phyloP scores from a whole-genome alignment of 2,329 filamentous ascomycete species.

The Achaetomium macrosporum region DNA sequence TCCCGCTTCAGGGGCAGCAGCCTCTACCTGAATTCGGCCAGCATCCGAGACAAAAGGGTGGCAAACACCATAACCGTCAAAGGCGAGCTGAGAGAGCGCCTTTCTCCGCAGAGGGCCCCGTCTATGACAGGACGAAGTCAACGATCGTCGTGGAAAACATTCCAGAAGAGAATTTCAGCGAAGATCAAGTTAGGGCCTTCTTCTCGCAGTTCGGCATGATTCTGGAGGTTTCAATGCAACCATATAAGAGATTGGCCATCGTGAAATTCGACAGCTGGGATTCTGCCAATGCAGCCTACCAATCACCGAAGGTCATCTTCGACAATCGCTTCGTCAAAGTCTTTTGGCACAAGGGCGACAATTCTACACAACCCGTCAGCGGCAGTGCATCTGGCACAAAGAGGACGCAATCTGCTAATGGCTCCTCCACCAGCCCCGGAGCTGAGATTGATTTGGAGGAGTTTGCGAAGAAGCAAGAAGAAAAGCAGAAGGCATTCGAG shows the following conservation, averaged over 20 bases:
- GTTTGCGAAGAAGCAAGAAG: conserved; percentile 61
- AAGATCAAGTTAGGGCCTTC: conserved; percentile 60
- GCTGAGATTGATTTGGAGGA: conserved; percentile 64
- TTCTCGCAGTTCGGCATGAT: conserved; percentile 69
- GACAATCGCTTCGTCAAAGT: conserved; percentile 83
- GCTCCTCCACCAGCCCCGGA: conserved; percentile 27
- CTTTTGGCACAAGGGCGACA: conserved; percentile 63
- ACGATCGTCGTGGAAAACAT: conserved; percentile 74
- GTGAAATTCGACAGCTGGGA: conserved; percentile 63
- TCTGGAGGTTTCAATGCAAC: conserved; percentile 57
- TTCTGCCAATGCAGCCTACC: conserved; percentile 63
- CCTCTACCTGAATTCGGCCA: conserved; percentile 4
- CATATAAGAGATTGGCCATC: conserved; percentile 60
- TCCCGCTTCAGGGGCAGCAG: conserved; percentile 7
- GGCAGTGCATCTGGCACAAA: conserved; percentile 26
- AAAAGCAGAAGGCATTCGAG: conserved; percentile 63
- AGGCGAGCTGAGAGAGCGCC: conserved; percentile 38
- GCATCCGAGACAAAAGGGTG: conserved; percentile 9
- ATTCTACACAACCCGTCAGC: conserved; percentile 29
- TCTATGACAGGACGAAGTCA: conserved; percentile 56
- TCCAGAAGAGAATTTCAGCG: conserved; percentile 62
- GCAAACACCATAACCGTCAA: conserved; percentile 14
- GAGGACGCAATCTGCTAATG: conserved; percentile 23
- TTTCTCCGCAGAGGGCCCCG: conserved; percentile 60
- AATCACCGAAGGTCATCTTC: conserved; percentile 74